These are phyloP conservation scores for Funneliformis geosporum DNA, from an alignment of 192 early-diverging fungal genomes.

Conservation along the genomic window DNA sequence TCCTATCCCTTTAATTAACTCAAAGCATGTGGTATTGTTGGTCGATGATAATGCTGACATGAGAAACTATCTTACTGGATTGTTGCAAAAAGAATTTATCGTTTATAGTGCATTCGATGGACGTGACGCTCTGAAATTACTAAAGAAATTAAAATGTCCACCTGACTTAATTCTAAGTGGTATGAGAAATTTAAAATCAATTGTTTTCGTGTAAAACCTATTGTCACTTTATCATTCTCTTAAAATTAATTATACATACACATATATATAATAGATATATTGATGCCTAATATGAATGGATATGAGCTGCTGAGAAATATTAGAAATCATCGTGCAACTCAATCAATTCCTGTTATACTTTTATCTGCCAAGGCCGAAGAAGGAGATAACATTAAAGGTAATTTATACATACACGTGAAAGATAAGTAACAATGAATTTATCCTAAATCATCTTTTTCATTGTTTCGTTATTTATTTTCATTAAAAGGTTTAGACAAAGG, in stretches of 20 bases:
- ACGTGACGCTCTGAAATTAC: slow-evolving; percentile 36
- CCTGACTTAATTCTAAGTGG: slow-evolving; percentile 44
- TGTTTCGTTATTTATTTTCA: neutral
- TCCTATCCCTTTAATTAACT: neutral
- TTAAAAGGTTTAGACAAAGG: slow-evolving; percentile 49
- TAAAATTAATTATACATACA: neutral
- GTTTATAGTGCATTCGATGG: slow-evolving; percentile 42
- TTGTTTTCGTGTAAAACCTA: neutral
- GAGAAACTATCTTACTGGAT: slow-evolving; percentile 35
- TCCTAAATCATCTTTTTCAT: neutral
- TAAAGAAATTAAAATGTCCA: neutral
- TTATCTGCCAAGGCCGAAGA: slow-evolving; percentile 58
- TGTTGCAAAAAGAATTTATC: slow-evolving; percentile 41
- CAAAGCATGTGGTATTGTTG: slow-evolving; percentile 31
- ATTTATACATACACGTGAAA: neutral
- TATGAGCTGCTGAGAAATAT: slow-evolving; percentile 49
- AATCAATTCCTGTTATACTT: slow-evolving; percentile 58
- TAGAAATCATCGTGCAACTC: slow-evolving; percentile 37
- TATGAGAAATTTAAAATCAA: slow-evolving; percentile 25
- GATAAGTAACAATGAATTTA: too few species aligned
- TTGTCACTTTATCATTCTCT: neutral
- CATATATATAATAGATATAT: slow-evolving; percentile 45
- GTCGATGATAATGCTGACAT: slow-evolving; percentile 56
- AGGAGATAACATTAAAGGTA: slow-evolving; percentile 49
- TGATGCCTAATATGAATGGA: slow-evolving; percentile 68